Evolutionary conservation across 441 rosid genomes (phyloP), one percentile per base, ranked within the genome.

Genomic region (Metrosideros polymorpha): DNA sequence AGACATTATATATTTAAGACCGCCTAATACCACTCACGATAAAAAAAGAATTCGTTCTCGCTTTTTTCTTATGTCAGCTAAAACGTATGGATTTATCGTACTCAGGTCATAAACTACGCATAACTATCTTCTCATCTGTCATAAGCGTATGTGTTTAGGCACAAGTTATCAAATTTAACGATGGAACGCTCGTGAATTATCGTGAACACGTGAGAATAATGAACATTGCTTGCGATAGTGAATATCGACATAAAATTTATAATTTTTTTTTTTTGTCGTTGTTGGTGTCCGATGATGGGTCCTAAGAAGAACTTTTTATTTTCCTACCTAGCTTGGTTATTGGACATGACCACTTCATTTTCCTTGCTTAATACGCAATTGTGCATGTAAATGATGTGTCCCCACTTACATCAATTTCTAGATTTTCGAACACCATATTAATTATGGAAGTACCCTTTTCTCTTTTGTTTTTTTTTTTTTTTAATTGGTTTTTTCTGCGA

Each of bases 381-480:
- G 25, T 39, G 47, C 79, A 39, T 39, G 79, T 39, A 6, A 9
- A 39, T 43, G 79, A 71, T 12, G 79, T 1, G 79, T 39, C 47
- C 47, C 79, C 79, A 71, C 79, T 71, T 12, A 39, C 79, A 39
- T 24, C 79, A 71, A 71, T 39, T 71, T 47, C 79, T 22, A 71
- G 49, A 71, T 71, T 22, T 39, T 22, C n/a, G 29, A 71, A 5
- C 47, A 43, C 49, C 6, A 8, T 12, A 39, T 12, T 12, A 39
- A 39, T 71, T 39, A 71, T 71, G 79, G 45, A 71, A 71, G 79
- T 3, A 13, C n/a, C n/a, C 47, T 6, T 10, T 66, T 5, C 6
- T 32, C 2, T 39, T 2, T 3, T 22, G n/a, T 5, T 22, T 2
- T 6, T 12, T 6, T 39, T 1, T 1, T 7, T 61, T 2, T 8